A percentile compares a stretch with the other conserved stretches of the same genome.
Conservation (phyloP, 192 early-diverging fungal genomes). For the Podila epigama region DNA sequence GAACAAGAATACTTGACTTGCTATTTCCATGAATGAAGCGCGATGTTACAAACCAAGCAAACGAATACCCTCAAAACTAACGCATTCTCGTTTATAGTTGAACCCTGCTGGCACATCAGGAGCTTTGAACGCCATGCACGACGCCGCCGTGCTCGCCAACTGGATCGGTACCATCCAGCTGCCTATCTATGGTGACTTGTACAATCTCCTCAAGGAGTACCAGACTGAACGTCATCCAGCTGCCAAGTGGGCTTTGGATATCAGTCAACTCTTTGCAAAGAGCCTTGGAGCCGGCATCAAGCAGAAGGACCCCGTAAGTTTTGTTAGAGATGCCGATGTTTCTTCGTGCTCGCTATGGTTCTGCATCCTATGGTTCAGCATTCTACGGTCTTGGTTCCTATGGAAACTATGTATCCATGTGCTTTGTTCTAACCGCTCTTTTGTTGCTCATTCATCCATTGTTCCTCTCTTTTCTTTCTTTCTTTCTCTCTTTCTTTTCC, state of each 20-base stretch:
- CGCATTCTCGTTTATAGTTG: too few species aligned
- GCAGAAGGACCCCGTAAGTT: neutral
- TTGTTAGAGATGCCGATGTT: neutral
- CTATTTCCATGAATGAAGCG: neutral
- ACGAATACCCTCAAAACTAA: too few species aligned
- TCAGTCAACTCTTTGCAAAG: neutral
- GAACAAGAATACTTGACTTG: neutral
- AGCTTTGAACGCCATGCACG: slow-evolving; percentile 1
- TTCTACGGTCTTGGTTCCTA: too few species aligned
- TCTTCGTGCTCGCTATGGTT: too few species aligned
- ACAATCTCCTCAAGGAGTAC: neutral
- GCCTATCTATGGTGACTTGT: neutral
- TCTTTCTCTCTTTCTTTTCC: neutral
- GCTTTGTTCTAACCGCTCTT: too few species aligned
- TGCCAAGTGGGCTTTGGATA: neutral
- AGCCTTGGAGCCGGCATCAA: neutral
- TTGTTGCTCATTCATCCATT: too few species aligned
- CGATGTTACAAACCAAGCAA: too few species aligned
- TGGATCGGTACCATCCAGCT: neutral
- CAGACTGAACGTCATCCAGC: neutral
- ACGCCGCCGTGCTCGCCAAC: neutral
- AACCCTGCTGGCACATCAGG: neutral
- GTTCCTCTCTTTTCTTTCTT: neutral
- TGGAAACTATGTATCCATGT: too few species aligned
- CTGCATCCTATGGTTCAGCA: too few species aligned